Conservation (phyloP, 805 yeast genomes). For the Kluyveromyces wickerhamii region DNA sequence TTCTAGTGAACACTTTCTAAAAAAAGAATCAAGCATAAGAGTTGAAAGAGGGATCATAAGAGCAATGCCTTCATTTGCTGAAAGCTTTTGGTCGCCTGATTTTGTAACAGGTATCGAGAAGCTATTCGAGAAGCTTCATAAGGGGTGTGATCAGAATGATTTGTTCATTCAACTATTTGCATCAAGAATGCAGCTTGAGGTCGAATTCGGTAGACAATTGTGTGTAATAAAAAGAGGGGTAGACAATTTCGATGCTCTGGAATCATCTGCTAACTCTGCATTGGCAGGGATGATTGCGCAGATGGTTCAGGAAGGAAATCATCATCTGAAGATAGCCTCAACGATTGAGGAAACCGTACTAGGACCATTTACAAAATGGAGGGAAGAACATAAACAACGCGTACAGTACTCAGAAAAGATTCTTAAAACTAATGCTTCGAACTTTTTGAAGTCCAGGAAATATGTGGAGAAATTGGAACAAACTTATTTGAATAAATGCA, state of each 20-base stretch:
- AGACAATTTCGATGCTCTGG: conserved; percentile 13
- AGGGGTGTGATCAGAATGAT: conserved; percentile 63
- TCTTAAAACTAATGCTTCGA: conserved; percentile 42
- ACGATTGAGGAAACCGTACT: conserved; percentile 54
- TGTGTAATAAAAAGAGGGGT: conserved; percentile 17
- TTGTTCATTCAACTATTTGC: conserved; percentile 59
- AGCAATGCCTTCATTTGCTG: conserved; percentile 50
- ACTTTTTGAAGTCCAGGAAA: conserved; percentile 40
- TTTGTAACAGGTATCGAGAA: conserved; percentile 45
- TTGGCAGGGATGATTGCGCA: conserved; percentile 39
- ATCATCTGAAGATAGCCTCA: conserved; percentile 55
- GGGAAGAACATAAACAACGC: conserved; percentile 61
- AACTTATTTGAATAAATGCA: conserved; percentile 69
- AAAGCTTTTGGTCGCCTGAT: conserved; percentile 70
- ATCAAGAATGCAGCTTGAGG: conserved; percentile 66
- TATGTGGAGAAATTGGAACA: conserved; percentile 48
- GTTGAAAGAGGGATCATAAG: no score
- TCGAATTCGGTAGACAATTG: conserved; percentile 52
- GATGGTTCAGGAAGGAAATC: conserved; percentile 57
- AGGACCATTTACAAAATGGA: conserved; percentile 68
- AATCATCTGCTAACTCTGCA: conserved; percentile 29
- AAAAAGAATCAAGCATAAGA: no score
- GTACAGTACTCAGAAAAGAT: conserved; percentile 52
- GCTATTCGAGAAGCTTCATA: conserved; percentile 45
- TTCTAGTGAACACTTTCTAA: no score